phyloP scores from a whole-genome alignment of 768 basidiomycete species.

The Clitopilus hobsonii region DNA sequence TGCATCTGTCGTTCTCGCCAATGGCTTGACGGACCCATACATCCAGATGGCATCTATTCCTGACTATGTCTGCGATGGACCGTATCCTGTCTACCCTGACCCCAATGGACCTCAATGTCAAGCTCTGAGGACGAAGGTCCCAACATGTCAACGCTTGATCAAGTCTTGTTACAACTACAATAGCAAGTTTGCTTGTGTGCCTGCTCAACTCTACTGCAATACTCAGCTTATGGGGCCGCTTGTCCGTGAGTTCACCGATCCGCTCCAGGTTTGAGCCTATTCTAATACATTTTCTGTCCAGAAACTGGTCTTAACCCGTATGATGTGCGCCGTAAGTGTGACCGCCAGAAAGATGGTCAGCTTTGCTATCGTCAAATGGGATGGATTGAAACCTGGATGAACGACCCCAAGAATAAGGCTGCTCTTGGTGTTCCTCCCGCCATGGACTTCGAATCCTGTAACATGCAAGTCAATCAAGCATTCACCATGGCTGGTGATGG shows the following conservation, averaged over 20 bases:
- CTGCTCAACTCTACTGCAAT: slow-evolving; percentile 78
- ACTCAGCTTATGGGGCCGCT: slow-evolving; percentile 67
- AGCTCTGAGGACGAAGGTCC: slow-evolving; percentile 57
- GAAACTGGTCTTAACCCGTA: slow-evolving; percentile 84
- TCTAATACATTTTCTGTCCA: slow-evolving; percentile 17
- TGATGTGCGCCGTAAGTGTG: slow-evolving; percentile 76
- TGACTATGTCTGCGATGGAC: slow-evolving; percentile 79
- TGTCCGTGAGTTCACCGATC: slow-evolving; percentile 44
- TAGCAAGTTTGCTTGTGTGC: slow-evolving; percentile 62
- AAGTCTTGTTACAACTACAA: slow-evolving; percentile 63
- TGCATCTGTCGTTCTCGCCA: slow-evolving; percentile 80
- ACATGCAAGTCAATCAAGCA: slow-evolving; percentile 73
- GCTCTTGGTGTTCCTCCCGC: slow-evolving; percentile 67
- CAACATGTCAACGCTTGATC: slow-evolving; percentile 71
- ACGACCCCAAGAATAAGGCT: slow-evolving; percentile 70
- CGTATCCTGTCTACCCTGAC: slow-evolving; percentile 76
- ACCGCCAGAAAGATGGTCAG: slow-evolving; percentile 62
- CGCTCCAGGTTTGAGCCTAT: background rate
- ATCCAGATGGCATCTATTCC: slow-evolving; percentile 77
- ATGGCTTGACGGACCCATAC: slow-evolving; percentile 82
- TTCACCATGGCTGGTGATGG: slow-evolving; percentile 83
- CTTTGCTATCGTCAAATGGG: slow-evolving; percentile 77
- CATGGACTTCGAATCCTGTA: slow-evolving; percentile 65
- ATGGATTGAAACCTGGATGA: slow-evolving; percentile 91
- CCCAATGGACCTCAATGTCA: slow-evolving; percentile 63